Evolutionary conservation across 208 protist genomes (phyloP).

Genomic region (Angomonas deanei): DNA sequence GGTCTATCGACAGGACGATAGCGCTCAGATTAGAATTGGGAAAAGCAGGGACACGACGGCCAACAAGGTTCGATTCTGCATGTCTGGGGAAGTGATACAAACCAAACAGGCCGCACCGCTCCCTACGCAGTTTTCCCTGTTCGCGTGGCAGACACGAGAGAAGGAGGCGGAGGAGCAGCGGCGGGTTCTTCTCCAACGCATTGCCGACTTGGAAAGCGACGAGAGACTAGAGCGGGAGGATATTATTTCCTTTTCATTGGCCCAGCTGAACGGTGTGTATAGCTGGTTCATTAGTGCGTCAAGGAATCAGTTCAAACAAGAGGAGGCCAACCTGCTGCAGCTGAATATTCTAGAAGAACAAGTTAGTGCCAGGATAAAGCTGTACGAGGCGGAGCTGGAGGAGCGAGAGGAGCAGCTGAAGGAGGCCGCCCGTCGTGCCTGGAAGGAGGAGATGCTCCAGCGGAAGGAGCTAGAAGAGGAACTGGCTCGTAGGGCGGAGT

Average conservation of each 20-base stretch:
- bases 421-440: slow-evolving; percentile 21
- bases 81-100: not conserved
- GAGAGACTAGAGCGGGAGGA: not conserved
- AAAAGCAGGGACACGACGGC: not conserved
- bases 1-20: not conserved
- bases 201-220: not conserved
- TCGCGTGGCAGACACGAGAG: not conserved
- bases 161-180: not conserved
- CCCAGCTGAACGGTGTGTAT: not conserved
- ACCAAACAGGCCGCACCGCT: not conserved
- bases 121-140: not conserved
- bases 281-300: not conserved
- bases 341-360: not conserved
- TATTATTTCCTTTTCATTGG: not conserved
- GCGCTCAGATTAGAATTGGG: not conserved
- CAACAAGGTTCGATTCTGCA: not conserved
- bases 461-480: slow-evolving; percentile 5
- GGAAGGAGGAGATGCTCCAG: slow-evolving; percentile 28
- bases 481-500: slow-evolving; percentile 3
- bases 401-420: not conserved
- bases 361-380: not conserved
- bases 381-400: not conserved
- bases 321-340: not conserved
- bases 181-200: not conserved
- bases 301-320: not conserved